A percentile compares a stretch with the other conserved stretches of the same genome.
phyloP scores from a whole-genome alignment of 116 monocot genomes.

The Phalaenopsis hybrid region DNA sequence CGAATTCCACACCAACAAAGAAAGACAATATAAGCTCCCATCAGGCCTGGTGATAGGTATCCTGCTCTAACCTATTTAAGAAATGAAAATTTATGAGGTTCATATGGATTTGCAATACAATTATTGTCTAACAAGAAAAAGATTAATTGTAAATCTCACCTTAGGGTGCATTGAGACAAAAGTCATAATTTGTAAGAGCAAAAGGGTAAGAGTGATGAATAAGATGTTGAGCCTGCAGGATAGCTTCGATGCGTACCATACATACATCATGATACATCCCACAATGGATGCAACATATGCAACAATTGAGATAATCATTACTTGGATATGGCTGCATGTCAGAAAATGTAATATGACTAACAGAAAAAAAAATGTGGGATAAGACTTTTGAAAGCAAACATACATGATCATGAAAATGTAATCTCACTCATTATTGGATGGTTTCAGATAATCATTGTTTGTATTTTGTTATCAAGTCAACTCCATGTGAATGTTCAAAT shows the following conservation, averaged over 20 bases:
- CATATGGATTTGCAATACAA: neutral
- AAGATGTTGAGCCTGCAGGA: conserved; percentile 74
- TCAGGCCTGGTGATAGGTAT: conserved; percentile 62
- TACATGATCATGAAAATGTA: too few relatives aligned
- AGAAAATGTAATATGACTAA: neutral
- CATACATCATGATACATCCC: conserved; percentile 71
- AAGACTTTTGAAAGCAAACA: too few relatives aligned
- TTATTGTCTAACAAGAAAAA: neutral
- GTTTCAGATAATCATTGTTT: too few relatives aligned
- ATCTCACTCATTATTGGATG: too few relatives aligned
- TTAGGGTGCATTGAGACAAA: conserved; percentile 53
- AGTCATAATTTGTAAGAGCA: conserved; percentile 62
- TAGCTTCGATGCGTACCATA: conserved; percentile 67
- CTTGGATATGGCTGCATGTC: conserved; percentile 59
- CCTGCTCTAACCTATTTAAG: conserved; percentile 64
- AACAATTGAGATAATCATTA: conserved; percentile 30
- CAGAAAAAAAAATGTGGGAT: too few relatives aligned
- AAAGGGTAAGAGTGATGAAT: conserved; percentile 72
- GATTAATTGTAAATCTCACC: conserved; percentile 23
- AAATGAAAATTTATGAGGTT: neutral
- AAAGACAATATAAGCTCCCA: conserved; percentile 84
- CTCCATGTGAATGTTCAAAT: too few relatives aligned
- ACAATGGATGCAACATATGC: conserved; percentile 47
- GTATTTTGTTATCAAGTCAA: too few relatives aligned
- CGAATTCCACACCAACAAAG: conserved; percentile 85